phyloP scores from a whole-genome alignment of 1,139 yeast species.

The Meyerozyma carpophila region DNA sequence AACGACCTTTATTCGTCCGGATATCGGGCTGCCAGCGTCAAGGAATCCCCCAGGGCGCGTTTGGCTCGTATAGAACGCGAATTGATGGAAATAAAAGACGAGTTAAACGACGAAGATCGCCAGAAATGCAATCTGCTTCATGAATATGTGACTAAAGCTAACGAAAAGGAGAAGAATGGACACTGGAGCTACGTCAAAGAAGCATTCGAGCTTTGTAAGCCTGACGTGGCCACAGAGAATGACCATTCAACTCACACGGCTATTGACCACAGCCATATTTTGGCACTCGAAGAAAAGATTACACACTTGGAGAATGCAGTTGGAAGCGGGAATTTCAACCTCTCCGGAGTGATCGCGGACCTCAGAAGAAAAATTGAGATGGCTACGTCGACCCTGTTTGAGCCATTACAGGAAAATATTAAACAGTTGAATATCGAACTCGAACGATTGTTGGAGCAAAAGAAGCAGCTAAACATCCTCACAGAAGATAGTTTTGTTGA shows the following conservation, averaged over 20 bases:
- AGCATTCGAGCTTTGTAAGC: not conserved
- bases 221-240: too few species aligned
- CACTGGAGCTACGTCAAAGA: not conserved
- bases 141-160: not conserved
- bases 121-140: constrained; percentile 3
- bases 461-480: constrained; percentile 6
- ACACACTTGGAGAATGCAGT: not conserved
- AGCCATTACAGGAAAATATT: not conserved
- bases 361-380: not conserved
- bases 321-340: not conserved
- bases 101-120: constrained; percentile 4
- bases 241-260: not conserved
- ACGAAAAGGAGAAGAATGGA: not conserved
- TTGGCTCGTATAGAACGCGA: constrained; percentile 10
- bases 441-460: constrained; percentile 7
- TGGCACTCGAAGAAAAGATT: not conserved
- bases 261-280: not conserved
- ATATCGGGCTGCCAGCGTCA: constrained; percentile 3
- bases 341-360: not conserved
- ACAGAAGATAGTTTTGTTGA: not conserved
- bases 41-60: constrained; percentile 8
- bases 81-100: constrained; percentile 6
- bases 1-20: constrained; percentile 3
- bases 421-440: not conserved
- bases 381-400: not conserved